Evolutionary conservation across 1,284 basidiomycete genomes (phyloP), one percentile per base, ranked within the genome.

Genomic region (Ustilago nuda): DNA sequence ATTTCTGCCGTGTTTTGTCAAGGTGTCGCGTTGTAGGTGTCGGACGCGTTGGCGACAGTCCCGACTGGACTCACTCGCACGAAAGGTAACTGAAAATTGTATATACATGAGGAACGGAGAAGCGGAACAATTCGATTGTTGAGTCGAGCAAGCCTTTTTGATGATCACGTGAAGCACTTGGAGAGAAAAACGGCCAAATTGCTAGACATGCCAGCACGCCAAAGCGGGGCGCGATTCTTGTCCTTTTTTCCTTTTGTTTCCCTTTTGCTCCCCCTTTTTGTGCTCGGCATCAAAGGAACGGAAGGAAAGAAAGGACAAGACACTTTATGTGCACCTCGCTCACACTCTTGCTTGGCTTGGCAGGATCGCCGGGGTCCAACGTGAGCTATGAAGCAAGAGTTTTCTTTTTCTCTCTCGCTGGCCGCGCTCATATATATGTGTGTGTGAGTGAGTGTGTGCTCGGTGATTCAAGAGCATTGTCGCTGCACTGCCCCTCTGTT

Each of bases 161-260:
- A 23, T 23, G 23, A 23, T 23, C 23, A 51, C 9, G 19, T 11
- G 30, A 51, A 32, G 7, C 12, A 4, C 9, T 8, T 9, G 23
- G 19, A 13, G 27, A 50, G 32, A 30, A 37, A 9, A 51, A n/a
- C 37, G 39, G 58, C 27, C 58, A 53, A 61, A 52, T 61, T 61
- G 27, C 48, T 23, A 46, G 6, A 37, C n/a, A 33, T 45, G 55
- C 39, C 55, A 56, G 39, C 39, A 56, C 55, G 55, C 55, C 55
- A 41, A 45, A 41, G 37, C 37, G 19, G n/a, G 37, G 23, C 41
- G 23, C 41, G 55, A 45, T 27, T 23, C 23, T 23, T 23, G 6
- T 3, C 27, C 30, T 51, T 27, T 51, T 11, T 32, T 51, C 2
- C 2, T 32, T 27, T 32, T 55, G 41, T 17, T 17, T 32, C 2